Base-by-base conservation (phyloP, 2,329 filamentous ascomycete genomes). In the Pseudogymnoascus sp. region DNA sequence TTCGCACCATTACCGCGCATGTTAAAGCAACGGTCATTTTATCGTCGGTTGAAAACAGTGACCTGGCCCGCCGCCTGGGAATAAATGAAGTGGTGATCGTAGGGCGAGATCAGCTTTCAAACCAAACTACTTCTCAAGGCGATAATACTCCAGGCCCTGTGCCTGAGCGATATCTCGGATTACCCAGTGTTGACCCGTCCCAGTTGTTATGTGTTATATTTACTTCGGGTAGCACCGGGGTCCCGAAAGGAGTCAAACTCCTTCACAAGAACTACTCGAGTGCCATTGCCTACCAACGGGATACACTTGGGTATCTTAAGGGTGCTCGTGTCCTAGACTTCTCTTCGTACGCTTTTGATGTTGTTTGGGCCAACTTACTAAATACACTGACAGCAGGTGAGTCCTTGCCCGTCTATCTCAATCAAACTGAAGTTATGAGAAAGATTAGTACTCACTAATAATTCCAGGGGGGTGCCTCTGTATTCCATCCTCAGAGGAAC, bases 401-500 rank as follows among this genome's bases (percentile, higher is more conserved):
- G 51, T 57, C 19, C 14, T 19, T 57, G 5, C 28, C 16, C 31
- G 16, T 57, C 8, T 57, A 11, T 13, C 2, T 57, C 28, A 2
- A 2, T 19, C 4, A 19, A 34, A 34, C 6, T 34, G 48, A 57
- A 28, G 21, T 28, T 16, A 23, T 31, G 25, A 16, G 11, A 31
- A 57, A 6, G 3, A 57, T 34, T 34, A 19, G 10, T 57, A 34
- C 51, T 57, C 51, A 34, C 51, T 31, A 13, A 19, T n/a, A 34
- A 34, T 57, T 57, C 37, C 19, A 14, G 67, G 65, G 14, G 65
- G 51, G 6, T 65, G 62, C 21, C 25, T 67, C 28, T 69, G 68
- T 60, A 62, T 68, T 25, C 68, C 67, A 10, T 64, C 63, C 3
- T 65, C 68, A 41, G 62, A 68, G n/a, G 64, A 69, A 8, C 64